These are phyloP conservation scores for Fusarium graminum DNA, from an alignment of 2,329 filamentous ascomycete species.

Conservation along the genomic window DNA sequence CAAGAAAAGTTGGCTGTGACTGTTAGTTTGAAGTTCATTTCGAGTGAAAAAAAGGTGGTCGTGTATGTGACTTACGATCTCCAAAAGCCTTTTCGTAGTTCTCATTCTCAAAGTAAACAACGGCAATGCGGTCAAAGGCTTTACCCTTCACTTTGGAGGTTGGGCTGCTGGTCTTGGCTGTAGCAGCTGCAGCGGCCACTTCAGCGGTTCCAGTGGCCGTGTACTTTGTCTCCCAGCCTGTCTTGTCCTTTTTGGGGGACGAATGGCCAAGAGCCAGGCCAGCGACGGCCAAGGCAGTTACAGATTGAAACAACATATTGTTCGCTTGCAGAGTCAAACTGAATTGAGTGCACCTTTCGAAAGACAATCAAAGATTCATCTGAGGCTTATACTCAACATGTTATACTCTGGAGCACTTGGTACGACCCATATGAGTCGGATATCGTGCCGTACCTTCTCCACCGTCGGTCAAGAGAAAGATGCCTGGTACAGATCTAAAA, in stretches of 20 bases:
- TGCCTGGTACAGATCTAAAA: neutral
- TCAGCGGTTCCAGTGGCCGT: slow-evolving; percentile 65
- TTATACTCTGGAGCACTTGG: neutral
- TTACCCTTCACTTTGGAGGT: slow-evolving; percentile 76
- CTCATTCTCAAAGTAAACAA: slow-evolving; percentile 84
- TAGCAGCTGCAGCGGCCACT: slow-evolving; percentile 69
- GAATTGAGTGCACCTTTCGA: neutral
- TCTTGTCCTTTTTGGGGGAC: slow-evolving; percentile 10
- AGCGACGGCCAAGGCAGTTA: slow-evolving; percentile 47
- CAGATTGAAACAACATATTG: slow-evolving; percentile 40
- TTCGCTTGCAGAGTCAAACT: neutral
- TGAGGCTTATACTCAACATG: neutral
- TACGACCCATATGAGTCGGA: slow-evolving; percentile 7
- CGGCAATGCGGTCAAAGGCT: slow-evolving; percentile 78
- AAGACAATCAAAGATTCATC: neutral
- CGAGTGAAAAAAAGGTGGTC: fast-evolving
- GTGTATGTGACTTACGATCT: slow-evolving; percentile 64
- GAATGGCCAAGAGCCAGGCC: slow-evolving; percentile 45
- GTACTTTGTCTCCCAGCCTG: slow-evolving; percentile 57
- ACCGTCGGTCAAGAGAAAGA: slow-evolving; percentile 22
- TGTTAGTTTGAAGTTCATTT: neutral
- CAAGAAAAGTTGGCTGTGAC: slow-evolving; percentile 45
- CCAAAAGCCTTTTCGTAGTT: slow-evolving; percentile 73
- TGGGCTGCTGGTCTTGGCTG: slow-evolving; percentile 70
- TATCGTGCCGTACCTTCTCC: slow-evolving; percentile 23